These are phyloP conservation scores for Cochlearia excelsa DNA, from an alignment of 345 rosid genomes.

Conservation along the genomic window DNA sequence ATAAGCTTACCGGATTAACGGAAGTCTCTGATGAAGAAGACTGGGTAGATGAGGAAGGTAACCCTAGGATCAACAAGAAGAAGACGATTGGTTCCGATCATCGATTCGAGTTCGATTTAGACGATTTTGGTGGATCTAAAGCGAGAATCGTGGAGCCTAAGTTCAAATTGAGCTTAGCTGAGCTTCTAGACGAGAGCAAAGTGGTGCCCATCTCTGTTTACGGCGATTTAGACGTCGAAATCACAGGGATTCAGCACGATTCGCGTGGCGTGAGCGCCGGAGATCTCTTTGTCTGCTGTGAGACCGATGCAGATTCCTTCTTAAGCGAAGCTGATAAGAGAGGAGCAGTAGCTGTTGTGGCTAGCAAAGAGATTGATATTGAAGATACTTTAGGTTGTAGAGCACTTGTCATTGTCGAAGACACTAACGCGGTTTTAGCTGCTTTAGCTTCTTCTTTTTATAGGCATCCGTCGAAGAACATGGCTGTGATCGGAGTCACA, in stretches of 20 bases:
- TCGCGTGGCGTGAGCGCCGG: conserved; percentile 80
- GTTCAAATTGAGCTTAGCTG: conserved; percentile 75
- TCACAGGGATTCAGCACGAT: conserved; percentile 86
- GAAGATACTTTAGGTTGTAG: conserved; percentile 85
- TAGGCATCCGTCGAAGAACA: conserved; percentile 63
- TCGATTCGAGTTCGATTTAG: conserved; percentile 73
- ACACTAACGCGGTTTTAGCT: conserved; percentile 71
- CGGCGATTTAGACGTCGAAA: conserved; percentile 82
- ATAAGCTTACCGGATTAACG: conserved; percentile 53
- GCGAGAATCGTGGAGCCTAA: conserved; percentile 68
- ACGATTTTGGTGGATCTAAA: conserved; percentile 55
- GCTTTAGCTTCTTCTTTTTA: conserved; percentile 84
- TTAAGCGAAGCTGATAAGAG: conserved; percentile 94
- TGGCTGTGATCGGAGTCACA: conserved; percentile 79
- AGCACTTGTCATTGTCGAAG: conserved; percentile 93
- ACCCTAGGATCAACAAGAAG: conserved; percentile 32
- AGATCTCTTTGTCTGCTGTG: conserved; percentile 84
- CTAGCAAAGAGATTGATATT: conserved; percentile 87
- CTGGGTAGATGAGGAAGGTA: conserved; percentile 42
- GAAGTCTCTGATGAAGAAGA: conserved; percentile 47
- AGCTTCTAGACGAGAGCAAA: conserved; percentile 87
- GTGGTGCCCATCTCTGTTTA: conserved; percentile 84
- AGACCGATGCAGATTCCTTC: conserved; percentile 63
- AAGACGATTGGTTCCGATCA: conserved; percentile 43
- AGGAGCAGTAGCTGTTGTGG: conserved; percentile 93